These are phyloP conservation scores for Suzukiozyma palmioleophila DNA, from an alignment of 1,139 yeast genomes.

Conservation along the genomic window DNA sequence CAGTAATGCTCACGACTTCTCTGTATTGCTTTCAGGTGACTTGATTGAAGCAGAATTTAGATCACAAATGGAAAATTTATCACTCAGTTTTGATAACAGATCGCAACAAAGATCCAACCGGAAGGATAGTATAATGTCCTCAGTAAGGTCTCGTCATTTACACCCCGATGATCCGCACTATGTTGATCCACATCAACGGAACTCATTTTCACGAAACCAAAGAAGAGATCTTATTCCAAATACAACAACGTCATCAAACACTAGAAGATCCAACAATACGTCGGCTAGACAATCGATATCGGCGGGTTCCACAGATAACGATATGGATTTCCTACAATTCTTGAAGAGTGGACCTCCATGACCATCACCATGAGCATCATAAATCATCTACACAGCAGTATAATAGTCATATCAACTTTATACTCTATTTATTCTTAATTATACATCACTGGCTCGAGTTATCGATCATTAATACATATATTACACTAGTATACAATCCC, in stretches of 20 bases:
- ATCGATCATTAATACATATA: neutral
- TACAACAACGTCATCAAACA: conserved; percentile 1
- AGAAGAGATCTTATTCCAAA: neutral
- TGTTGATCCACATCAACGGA: conserved; percentile 5
- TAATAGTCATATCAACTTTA: neutral
- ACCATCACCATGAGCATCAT: neutral
- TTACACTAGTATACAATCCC: conserved; percentile 1
- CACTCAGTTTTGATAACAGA: conserved; percentile 18
- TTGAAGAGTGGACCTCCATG: conserved; percentile 38
- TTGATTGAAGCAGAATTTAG: conserved; percentile 27
- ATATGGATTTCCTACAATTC: conserved; percentile 48
- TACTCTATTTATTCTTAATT: neutral
- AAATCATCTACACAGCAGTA: neutral
- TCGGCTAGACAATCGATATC: conserved; percentile 3
- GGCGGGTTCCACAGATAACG: conserved; percentile 21
- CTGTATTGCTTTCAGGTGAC: conserved; percentile 31
- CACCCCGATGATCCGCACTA: conserved; percentile 12
- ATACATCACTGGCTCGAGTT: neutral
- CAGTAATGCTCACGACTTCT: conserved; percentile 30
- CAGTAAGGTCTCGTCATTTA: conserved; percentile 5
- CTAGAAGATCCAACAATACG: neutral
- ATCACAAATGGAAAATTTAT: conserved; percentile 27
- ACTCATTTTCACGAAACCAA: conserved; percentile 4
- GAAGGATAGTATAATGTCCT: conserved; percentile 10
- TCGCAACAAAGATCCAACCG: conserved; percentile 1